Base-by-base conservation (phyloP, 2,329 filamentous ascomycete species). In the Fusarium virguliforme region DNA sequence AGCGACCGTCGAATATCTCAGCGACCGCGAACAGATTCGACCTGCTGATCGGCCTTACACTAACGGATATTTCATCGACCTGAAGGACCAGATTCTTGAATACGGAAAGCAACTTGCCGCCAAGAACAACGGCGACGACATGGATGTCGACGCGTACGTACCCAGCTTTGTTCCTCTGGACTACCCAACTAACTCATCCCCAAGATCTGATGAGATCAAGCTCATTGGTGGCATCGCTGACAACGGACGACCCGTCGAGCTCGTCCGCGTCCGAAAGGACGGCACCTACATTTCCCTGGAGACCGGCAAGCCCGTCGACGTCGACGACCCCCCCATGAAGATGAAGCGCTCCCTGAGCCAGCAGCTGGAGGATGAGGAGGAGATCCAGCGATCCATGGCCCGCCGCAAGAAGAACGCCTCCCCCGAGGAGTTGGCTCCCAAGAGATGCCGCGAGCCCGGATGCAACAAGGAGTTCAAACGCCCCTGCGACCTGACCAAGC, bases 401-500 rank as follows among this genome's bases (percentile, higher is more conserved):
- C 92, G 95, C 64, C 92, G 94, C 73, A 97, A 97, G 89, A 97
- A 97, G 89, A 95, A 95, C 66, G 94, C 94, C 37, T 92, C 90
- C 57, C 92, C 93, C 6, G 93, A 95, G 81, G 92, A 97, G 81
- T 90, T 95, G 55, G 90, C 93, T 53, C 92, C 89, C 62, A 91
- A 95, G 83, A 90, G 89, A 75, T 97, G 94, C 85, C 87, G 88
- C 69, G 89, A 94, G 78, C 85, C 85, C 6, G 89, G 89, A 41
- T 98, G 95, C 83, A 90, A 89, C 81, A 98, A 97, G 83, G 90
- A 95, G 81, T 98, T 98, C 85, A 97, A 96, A 83, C 91, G 96
- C 68, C 94, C 94, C n/a, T 98, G 96, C 82, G 96, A 99, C 80
- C 85, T 98, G 65, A 98, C 94, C 73, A 98, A 98, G 86, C 96